Conservation (phyloP, 192 early-diverging fungal genomes). For the Gamsiella multidivaricata region DNA sequence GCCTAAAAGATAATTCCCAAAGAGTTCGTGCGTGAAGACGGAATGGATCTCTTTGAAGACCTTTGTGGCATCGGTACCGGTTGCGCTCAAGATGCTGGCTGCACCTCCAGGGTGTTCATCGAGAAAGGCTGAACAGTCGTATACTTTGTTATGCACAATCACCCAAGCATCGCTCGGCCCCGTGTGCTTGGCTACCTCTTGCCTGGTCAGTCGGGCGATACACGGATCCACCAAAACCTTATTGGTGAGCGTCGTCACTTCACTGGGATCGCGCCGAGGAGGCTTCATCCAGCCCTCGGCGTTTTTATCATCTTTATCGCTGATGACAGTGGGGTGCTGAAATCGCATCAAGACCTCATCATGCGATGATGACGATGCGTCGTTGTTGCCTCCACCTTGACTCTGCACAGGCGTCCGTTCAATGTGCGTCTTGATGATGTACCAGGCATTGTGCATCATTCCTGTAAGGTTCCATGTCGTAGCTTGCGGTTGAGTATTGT, state of each 20-base stretch:
- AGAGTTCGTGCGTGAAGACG: conserved; percentile 79
- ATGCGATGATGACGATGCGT: too few species aligned
- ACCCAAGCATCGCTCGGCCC: conserved; percentile 83
- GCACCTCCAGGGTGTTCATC: conserved; percentile 92
- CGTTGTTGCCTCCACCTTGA: conserved; percentile 10
- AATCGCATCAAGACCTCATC: conserved; percentile 39
- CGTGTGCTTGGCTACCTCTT: conserved; percentile 75
- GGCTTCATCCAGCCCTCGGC: conserved; percentile 68
- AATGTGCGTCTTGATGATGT: too few species aligned
- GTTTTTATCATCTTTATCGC: conserved; percentile 23
- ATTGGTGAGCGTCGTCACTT: conserved; percentile 10
- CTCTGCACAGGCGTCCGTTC: conserved; percentile 62
- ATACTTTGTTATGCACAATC: conserved; percentile 78
- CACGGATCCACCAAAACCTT: neutral
- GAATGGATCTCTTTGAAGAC: conserved; percentile 95
- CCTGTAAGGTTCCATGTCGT: conserved; percentile 79
- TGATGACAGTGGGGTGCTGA: conserved; percentile 65
- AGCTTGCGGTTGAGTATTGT: conserved; percentile 71
- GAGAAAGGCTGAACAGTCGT: conserved; percentile 77
- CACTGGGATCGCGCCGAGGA: conserved; percentile 5
- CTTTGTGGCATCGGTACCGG: conserved; percentile 85
- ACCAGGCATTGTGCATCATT: conserved; percentile 82
- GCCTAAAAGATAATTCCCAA: conserved; percentile 77
- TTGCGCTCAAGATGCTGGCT: conserved; percentile 85
- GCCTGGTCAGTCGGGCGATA: conserved; percentile 58